Percentiles rank a stretch among this genome's conserved stretches.
phyloP scores from a whole-genome alignment of 148 eudicot species.

The Salicornia ramosissima region DNA sequence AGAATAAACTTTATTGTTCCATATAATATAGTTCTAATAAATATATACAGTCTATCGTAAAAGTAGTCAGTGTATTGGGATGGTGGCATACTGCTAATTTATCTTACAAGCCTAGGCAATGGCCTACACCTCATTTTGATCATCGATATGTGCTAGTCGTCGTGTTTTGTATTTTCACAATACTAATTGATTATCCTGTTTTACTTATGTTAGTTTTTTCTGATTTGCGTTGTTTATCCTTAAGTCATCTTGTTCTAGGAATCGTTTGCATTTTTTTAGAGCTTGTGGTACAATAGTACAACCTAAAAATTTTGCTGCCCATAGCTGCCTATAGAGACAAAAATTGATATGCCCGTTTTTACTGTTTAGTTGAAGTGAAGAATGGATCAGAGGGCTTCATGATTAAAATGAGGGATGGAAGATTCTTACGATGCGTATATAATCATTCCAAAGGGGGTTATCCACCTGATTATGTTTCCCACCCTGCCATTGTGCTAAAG shows the following conservation, averaged over 20 bases:
- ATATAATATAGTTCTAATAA: not conserved
- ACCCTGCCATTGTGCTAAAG: constrained; percentile 91
- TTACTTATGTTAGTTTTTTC: not conserved
- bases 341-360: constrained; percentile 1
- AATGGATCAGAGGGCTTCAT: constrained; percentile 78
- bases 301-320: not conserved
- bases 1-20: not conserved
- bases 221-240: not conserved
- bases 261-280: not conserved
- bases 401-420: constrained; percentile 91
- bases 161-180: not conserved
- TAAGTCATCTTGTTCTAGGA: not conserved
- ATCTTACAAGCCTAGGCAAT: not conserved
- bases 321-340: not conserved
- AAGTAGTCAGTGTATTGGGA: not conserved
- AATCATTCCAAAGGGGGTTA: constrained; percentile 70
- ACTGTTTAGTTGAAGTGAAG: constrained; percentile 70
- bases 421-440: constrained; percentile 70
- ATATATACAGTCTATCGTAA: not conserved
- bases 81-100: not conserved
- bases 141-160: not conserved
- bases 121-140: not conserved
- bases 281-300: not conserved
- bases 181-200: too few relatives aligned
- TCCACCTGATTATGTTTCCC: constrained; percentile 82